Evolutionary conservation across 2,329 filamentous ascomycete species (phyloP), one percentile per base, ranked within the genome.

Genomic region (Xylaria sp.): DNA sequence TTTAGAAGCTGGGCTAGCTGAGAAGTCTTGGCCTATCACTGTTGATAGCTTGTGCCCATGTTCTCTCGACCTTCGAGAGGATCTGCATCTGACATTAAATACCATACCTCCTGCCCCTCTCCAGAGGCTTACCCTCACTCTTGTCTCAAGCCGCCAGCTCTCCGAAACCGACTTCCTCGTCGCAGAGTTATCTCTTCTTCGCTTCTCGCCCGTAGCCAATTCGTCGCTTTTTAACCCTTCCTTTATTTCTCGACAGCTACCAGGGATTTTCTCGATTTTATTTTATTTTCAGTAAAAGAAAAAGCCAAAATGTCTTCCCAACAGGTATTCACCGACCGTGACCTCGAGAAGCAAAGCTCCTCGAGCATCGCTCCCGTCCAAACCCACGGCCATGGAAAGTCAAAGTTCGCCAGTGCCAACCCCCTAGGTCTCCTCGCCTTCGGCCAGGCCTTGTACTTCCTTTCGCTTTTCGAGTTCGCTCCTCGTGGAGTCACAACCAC

Each of bases 401-500:
- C 69, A 31, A 72, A 72, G 63, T 66, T 73, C 31, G 72, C 69
- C 63, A 71, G 66, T 39, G 69, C 72, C 65, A 73, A 71, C 63
- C 62, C 75, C 71, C 65, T 80, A 29, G 78, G 78, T 62, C 72
- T 80, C 15, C 73, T 80, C 1, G 79, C 78, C 51, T 80, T 80
- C 67, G 79, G 76, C 1, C 79, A 78, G 38, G 75, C 76, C 71
- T 64, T 73, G 10, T 73, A 72, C 66, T 71, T 73, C 63, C 63
- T 73, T 51, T 69, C 69, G 31, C 65, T 73, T 13, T 70, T 73
- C 49, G 69, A 70, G 66, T 70, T 73, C 45, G 56, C 67, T 56
- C 72, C 72, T 20, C 65, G 65, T 47, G 72, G 71, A 11, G 68
- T 73, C 47, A 65, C 60, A 0, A 64, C 64, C 42, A 72, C 67